These are phyloP conservation scores for Paecilomyces sp. DNA, from an alignment of 2,329 filamentous ascomycete genomes.

Conservation along the genomic window DNA sequence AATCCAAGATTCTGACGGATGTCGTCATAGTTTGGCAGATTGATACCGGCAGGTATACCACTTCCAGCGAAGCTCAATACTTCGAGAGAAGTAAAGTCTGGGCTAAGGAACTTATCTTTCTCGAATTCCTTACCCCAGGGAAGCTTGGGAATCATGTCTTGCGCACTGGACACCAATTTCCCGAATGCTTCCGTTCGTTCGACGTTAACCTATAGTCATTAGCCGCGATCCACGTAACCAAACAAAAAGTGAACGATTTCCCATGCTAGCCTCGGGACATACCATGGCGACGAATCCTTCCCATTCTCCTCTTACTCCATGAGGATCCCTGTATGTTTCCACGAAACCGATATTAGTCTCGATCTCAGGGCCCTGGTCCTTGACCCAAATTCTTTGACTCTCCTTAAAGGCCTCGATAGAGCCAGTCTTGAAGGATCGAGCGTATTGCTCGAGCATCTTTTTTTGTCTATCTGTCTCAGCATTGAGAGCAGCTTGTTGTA, in stretches of 20 bases:
- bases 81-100: slow-evolving; percentile 92
- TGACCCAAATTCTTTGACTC: slow-evolving; percentile 73
- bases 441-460: slow-evolving; percentile 67
- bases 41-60: slow-evolving; percentile 56
- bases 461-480: slow-evolving; percentile 67
- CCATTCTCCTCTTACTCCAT: slow-evolving; percentile 75
- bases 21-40: slow-evolving; percentile 51
- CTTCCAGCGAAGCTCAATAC: slow-evolving; percentile 71
- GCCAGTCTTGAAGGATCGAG: slow-evolving; percentile 65
- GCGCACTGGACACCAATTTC: slow-evolving; percentile 73
- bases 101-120: slow-evolving; percentile 90
- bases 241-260: neutral
- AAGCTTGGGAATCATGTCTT: slow-evolving; percentile 76
- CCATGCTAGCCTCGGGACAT: slow-evolving; percentile 8
- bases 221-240: slow-evolving; percentile 18
- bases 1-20: slow-evolving; percentile 58
- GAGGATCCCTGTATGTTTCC: slow-evolving; percentile 77
- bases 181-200: slow-evolving; percentile 85
- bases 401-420: slow-evolving; percentile 74
- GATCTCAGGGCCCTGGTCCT: slow-evolving; percentile 71
- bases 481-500: slow-evolving; percentile 61
- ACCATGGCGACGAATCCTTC: slow-evolving; percentile 70
- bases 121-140: slow-evolving; percentile 88
- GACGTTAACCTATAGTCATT: slow-evolving; percentile 58
- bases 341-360: slow-evolving; percentile 80